Percentiles rank a stretch among this genome's conserved stretches.
Conservation (phyloP, 306 rosid species). For the Hylodesmum podocarpum region DNA sequence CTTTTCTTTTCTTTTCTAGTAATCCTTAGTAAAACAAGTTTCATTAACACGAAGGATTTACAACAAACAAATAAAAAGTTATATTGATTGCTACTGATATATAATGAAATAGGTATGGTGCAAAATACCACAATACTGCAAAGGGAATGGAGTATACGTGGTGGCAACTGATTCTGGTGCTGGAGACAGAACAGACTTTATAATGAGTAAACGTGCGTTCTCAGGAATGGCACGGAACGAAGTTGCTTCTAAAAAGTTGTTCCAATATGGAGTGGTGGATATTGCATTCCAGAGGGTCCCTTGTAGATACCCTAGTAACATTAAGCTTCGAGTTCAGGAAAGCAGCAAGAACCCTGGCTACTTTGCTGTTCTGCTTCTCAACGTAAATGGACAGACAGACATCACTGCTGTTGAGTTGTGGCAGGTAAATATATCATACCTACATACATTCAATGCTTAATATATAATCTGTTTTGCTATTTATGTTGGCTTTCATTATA, state of each 20-base stretch:
- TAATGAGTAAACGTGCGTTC: slow-evolving; percentile 39
- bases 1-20: neutral
- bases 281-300: slow-evolving; percentile 39
- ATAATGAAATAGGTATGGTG: slow-evolving; percentile 49
- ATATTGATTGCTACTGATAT: no score
- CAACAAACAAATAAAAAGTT: no score
- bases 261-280: slow-evolving; percentile 35
- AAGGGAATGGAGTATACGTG: slow-evolving; percentile 28
- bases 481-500: no score
- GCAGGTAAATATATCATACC: no score
- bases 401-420: slow-evolving; percentile 51
- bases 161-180: slow-evolving; percentile 40
- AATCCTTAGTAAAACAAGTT: neutral
- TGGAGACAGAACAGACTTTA: slow-evolving; percentile 48
- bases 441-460: no score
- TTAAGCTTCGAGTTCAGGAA: slow-evolving; percentile 50
- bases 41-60: no score
- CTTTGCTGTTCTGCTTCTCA: slow-evolving; percentile 43
- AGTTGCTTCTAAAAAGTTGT: neutral
- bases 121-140: slow-evolving; percentile 14
- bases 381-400: slow-evolving; percentile 57
- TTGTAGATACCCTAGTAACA: slow-evolving; percentile 46
- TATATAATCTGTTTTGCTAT: no score
- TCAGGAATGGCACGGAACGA: slow-evolving; percentile 7
- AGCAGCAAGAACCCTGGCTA: slow-evolving; percentile 58